These are phyloP conservation scores for Globisporangium irregulare DNA, from an alignment of 352 stramenopile species.

Conservation along the genomic window DNA sequence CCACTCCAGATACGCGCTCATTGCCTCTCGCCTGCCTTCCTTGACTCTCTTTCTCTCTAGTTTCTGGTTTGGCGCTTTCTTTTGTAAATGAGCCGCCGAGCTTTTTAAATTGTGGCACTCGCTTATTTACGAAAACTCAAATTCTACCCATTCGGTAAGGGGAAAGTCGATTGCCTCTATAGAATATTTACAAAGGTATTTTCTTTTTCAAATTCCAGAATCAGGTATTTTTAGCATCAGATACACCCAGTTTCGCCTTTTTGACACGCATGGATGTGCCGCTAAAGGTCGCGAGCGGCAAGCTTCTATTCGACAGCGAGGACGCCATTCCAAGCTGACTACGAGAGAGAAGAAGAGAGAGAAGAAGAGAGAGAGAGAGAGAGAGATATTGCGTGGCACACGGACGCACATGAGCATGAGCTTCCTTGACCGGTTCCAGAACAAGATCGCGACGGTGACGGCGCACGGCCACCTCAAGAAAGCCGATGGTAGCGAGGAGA, in stretches of 20 bases:
- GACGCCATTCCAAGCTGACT: neutral
- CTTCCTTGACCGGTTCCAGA: conserved; percentile 81
- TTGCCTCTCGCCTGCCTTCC: neutral
- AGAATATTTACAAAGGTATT: neutral
- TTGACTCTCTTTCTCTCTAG: neutral
- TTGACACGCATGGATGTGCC: neutral
- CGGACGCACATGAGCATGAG: conserved; percentile 45
- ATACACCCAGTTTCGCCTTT: neutral
- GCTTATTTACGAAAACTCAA: conserved; percentile 1
- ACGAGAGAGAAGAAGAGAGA: neutral
- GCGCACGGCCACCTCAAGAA: conserved; percentile 76
- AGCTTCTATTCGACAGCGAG: neutral
- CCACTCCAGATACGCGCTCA: conserved; percentile 40
- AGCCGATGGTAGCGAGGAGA: conserved; percentile 76
- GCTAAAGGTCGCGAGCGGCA: neutral
- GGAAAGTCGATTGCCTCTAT: neutral
- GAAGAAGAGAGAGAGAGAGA: neutral
- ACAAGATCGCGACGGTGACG: conserved; percentile 82
- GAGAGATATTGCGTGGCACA: neutral
- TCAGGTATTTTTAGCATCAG: conserved; percentile 1
- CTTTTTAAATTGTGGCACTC: neutral
- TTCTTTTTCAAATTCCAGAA: neutral
- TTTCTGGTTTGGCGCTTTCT: conserved; percentile 1
- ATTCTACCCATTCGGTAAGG: neutral
- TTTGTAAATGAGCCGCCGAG: neutral